phyloP scores from a whole-genome alignment of 2,329 filamentous ascomycete species.

The Zopfia rhizophila region DNA sequence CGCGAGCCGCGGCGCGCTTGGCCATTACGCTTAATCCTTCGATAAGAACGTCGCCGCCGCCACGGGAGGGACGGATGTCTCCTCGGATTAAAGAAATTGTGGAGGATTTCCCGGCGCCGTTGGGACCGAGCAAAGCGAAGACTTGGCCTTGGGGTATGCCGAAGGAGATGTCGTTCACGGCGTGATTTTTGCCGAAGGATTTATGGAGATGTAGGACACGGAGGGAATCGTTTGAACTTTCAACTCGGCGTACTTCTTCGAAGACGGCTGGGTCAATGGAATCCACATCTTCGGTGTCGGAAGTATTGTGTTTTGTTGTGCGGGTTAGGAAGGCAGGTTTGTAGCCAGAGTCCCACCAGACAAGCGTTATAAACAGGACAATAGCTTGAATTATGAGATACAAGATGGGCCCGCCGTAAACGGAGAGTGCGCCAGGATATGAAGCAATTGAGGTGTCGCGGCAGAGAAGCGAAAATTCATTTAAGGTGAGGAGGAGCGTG shows the following conservation, averaged over 20 bases:
- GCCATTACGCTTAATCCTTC: conserved; percentile 80
- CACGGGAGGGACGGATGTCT: conserved; percentile 78
- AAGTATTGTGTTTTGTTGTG: conserved; percentile 50
- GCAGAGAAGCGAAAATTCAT: conserved; percentile 85
- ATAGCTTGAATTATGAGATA: conserved; percentile 82
- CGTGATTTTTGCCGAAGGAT: conserved; percentile 74
- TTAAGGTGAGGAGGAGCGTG: conserved; percentile 79
- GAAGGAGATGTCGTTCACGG: conserved; percentile 90
- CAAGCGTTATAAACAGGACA: conserved; percentile 74
- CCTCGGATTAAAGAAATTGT: conserved; percentile 90
- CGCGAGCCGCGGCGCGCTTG: conserved; percentile 76
- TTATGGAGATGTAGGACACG: conserved; percentile 85
- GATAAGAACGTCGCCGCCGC: conserved; percentile 82
- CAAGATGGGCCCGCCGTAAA: conserved; percentile 85
- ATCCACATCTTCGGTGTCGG: conserved; percentile 56
- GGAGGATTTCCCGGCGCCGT: conserved; percentile 91
- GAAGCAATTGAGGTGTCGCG: conserved; percentile 67
- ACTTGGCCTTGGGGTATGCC: conserved; percentile 82
- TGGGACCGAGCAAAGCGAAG: conserved; percentile 88
- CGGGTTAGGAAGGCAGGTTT: conserved; percentile 63
- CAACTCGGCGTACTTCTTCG: conserved; percentile 72
- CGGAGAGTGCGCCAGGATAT: conserved; percentile 75
- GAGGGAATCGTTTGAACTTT: conserved; percentile 72
- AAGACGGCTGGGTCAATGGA: conserved; percentile 67
- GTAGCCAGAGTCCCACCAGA: conserved; percentile 82